phyloP scores from a whole-genome alignment of 2,329 filamentous ascomycete genomes.

The Geosmithia flava region DNA sequence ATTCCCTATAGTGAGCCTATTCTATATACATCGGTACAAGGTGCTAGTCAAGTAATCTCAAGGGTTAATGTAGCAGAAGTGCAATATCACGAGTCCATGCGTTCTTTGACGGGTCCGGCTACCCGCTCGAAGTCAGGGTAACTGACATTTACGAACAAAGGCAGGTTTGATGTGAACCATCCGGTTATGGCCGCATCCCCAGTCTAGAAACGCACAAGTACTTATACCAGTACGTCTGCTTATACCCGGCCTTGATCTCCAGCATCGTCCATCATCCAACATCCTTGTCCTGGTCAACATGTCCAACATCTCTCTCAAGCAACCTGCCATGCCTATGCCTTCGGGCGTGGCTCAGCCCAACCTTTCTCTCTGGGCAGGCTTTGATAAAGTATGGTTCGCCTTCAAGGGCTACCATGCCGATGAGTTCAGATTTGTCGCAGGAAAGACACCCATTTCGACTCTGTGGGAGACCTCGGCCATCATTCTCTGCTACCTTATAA shows the following conservation, averaged over 20 bases:
- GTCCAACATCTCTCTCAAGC: neutral
- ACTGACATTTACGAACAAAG: neutral
- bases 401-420: conserved; percentile 72
- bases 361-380: conserved; percentile 69
- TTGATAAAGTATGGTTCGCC: conserved; percentile 71
- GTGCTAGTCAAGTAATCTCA: neutral
- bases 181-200: neutral
- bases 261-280: neutral
- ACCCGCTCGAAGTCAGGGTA: neutral
- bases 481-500: conserved; percentile 77
- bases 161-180: neutral
- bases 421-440: conserved; percentile 73
- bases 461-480: conserved; percentile 70
- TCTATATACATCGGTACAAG: neutral
- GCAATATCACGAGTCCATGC: neutral
- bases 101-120: neutral
- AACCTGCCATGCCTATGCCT: neutral
- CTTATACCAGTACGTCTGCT: neutral
- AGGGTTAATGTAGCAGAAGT: neutral
- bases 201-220: neutral
- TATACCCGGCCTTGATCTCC: neutral
- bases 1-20: neutral
- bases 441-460: conserved; percentile 81
- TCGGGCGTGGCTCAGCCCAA: neutral
- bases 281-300: neutral